Conservation (phyloP, 371 early-diverging fungal species). For the Actinomucor elegans region DNA sequence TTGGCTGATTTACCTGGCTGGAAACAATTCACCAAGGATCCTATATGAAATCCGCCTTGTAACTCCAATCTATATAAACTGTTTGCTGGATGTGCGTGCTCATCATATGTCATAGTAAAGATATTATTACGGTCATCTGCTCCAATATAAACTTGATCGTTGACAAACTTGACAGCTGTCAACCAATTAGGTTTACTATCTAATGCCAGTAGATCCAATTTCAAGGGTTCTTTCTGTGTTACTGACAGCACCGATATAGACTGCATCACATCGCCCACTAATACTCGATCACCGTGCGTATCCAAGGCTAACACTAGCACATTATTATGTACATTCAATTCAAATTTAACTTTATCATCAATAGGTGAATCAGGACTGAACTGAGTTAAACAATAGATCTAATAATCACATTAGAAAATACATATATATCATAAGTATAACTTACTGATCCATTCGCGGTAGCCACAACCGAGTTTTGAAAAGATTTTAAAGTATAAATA, state of each 20-base stretch:
- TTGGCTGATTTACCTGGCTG: conserved; percentile 26
- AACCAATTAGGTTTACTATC: conserved; percentile 71
- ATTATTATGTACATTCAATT: conserved; percentile 53
- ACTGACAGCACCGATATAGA: conserved; percentile 65
- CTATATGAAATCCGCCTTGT: conserved; percentile 76
- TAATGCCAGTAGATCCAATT: conserved; percentile 57
- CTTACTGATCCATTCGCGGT: conserved; percentile 60
- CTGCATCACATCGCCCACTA: conserved; percentile 89
- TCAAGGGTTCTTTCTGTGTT: conserved; percentile 26
- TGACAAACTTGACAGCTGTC: conserved; percentile 63
- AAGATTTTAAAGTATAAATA: conserved; percentile 46
- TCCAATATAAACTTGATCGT: conserved; percentile 62
- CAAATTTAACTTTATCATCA: conserved; percentile 25
- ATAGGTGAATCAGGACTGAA: conserved; percentile 25
- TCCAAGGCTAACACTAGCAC: conserved; percentile 60
- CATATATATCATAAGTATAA: background rate
- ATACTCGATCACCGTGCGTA: conserved; percentile 64
- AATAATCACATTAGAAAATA: background rate
- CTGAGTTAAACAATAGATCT: conserved; percentile 40
- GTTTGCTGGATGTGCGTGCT: conserved; percentile 33
- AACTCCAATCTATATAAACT: conserved; percentile 49
- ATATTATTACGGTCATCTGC: conserved; percentile 65
- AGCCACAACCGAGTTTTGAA: conserved; percentile 47
- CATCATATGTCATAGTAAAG: conserved; percentile 41
- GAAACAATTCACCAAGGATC: conserved; percentile 80